Evolutionary conservation across 2,329 filamentous ascomycete genomes (phyloP).

Genomic region (Pseudogymnoascus sp.): DNA sequence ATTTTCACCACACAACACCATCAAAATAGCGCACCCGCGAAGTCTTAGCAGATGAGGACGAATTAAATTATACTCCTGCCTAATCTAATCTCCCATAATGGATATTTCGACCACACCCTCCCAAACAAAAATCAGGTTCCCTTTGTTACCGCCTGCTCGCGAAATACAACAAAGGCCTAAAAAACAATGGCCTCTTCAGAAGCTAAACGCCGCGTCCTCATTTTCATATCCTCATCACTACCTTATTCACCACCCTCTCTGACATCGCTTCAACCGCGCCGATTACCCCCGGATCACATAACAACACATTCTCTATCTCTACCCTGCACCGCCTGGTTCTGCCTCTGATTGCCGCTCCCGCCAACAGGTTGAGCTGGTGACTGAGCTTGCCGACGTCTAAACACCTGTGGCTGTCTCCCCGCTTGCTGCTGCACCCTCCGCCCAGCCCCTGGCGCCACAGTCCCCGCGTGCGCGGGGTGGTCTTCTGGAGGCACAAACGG

Average conservation of each 20-base stretch:
- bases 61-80: not conserved
- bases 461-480: constrained; percentile 35
- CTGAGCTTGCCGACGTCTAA: not conserved
- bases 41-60: not conserved
- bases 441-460: constrained; percentile 22
- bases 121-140: not conserved
- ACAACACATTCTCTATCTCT: constrained; percentile 38
- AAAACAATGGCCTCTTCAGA: not conserved
- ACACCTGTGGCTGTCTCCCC: not conserved
- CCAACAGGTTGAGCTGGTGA: not conserved
- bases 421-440: constrained; percentile 17
- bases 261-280: not conserved
- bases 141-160: not conserved
- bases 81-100: not conserved
- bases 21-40: not conserved
- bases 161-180: not conserved
- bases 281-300: constrained; percentile 33
- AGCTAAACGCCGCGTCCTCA: not conserved
- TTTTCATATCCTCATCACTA: not conserved
- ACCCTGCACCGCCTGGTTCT: not conserved
- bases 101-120: not conserved
- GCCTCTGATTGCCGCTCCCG: not conserved
- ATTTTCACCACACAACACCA: not conserved
- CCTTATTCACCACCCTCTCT: not conserved
- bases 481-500: constrained; percentile 45